Evolutionary conservation across 1,284 basidiomycete genomes (phyloP).

Genomic region (Pseudozyma flocculosa): DNA sequence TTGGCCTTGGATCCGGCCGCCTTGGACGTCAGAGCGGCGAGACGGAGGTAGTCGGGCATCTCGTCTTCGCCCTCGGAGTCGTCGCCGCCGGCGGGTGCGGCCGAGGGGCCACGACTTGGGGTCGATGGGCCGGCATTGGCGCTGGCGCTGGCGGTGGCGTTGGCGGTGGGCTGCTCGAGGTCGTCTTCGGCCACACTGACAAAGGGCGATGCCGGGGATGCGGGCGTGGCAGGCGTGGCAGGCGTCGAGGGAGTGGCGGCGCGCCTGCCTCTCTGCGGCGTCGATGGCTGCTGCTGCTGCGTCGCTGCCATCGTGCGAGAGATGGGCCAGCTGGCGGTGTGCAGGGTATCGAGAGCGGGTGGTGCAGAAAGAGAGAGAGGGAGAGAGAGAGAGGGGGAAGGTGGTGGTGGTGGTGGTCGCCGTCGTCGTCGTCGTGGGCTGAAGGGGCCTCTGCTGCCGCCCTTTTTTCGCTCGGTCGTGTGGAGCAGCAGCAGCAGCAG

Average conservation of each 20-base stretch:
- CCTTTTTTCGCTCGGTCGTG: too few species aligned
- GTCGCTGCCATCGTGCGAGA: too few species aligned
- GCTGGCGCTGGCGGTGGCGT: constrained; percentile 8
- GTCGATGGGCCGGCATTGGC: not conserved
- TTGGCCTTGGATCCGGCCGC: not conserved
- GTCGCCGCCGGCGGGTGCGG: constrained; percentile 3
- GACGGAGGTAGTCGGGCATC: constrained; percentile 31
- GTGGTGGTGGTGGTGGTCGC: too few species aligned
- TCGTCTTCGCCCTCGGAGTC: constrained; percentile 30
- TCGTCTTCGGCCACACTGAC: constrained; percentile 6
- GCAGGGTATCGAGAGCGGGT: too few species aligned
- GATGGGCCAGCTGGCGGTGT: too few species aligned
- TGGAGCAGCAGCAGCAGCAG: too few species aligned
- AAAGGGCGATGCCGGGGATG: not conserved
- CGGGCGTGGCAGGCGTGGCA: not conserved
- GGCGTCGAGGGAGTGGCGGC: not conserved
- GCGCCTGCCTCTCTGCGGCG: constrained; percentile 6
- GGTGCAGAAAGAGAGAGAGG: too few species aligned
- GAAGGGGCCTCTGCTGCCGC: too few species aligned
- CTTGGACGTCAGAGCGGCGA: constrained; percentile 21
- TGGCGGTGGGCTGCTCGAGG: constrained; percentile 20
- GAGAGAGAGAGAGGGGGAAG: too few species aligned
- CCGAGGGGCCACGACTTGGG: too few species aligned
- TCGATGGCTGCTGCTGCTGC: not conserved
- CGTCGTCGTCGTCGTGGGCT: too few species aligned